phyloP scores from a whole-genome alignment of 73 alveolate species.

The Stentor coeruleus region DNA sequence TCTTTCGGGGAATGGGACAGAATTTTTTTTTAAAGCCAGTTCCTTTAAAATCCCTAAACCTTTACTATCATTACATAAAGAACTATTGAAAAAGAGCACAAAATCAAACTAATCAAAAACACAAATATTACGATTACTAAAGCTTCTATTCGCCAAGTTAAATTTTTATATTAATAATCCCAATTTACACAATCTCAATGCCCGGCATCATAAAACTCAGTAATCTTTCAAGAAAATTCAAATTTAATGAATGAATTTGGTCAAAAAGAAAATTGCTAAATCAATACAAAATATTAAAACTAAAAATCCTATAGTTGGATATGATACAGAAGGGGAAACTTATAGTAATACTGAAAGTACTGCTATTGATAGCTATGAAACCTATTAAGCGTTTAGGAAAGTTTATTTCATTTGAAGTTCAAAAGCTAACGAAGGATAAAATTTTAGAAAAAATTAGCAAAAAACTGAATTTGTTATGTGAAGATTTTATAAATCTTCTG shows the following conservation, averaged over 20 bases:
- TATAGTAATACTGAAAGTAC: neutral
- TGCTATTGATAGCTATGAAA: constrained; percentile 11
- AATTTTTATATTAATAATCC: neutral
- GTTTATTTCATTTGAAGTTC: too few relatives aligned
- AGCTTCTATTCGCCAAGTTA: neutral
- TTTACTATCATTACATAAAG: too few relatives aligned
- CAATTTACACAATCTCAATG: neutral
- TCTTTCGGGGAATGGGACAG: too few relatives aligned
- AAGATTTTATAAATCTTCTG: constrained; percentile 11
- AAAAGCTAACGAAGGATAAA: neutral
- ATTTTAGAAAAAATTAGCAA: neutral
- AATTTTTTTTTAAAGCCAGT: too few relatives aligned
- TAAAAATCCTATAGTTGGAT: neutral
- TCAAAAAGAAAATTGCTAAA: neutral
- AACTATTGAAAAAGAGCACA: constrained; percentile 14
- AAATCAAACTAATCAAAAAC: neutral
- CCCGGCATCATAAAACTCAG: neutral
- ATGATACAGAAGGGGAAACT: neutral
- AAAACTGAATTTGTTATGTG: neutral
- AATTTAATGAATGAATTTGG: neutral
- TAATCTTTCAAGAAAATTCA: constrained; percentile 4
- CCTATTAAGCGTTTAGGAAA: constrained; percentile 9
- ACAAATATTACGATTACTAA: constrained; percentile 1
- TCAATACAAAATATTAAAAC: neutral
- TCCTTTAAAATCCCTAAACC: too few relatives aligned